Evolutionary conservation across 2,329 filamentous ascomycete species (phyloP), one percentile per base, ranked within the genome.

Genomic region (Aureobasidium melanogenum): DNA sequence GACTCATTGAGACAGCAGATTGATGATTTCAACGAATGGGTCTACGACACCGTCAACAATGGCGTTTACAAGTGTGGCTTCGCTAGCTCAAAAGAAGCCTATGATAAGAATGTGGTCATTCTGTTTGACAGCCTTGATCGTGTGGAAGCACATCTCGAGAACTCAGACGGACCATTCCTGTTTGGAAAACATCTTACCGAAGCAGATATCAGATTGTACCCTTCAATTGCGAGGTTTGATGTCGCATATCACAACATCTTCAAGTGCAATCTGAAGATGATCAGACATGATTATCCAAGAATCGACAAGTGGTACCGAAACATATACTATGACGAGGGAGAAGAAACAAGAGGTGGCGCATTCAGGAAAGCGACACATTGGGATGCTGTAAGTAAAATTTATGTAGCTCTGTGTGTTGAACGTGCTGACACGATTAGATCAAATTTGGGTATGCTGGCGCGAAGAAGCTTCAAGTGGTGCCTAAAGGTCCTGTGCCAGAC

Each of bases 241-340:
- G 76, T 81, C 32, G 88, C 90, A 68, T 95, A 95, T 70, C 88
- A 95, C 58, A 90, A 94, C 76, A 88, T 92, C 75, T 93, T 93
- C 80, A 88, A 88, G 75, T 87, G 84, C 66, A 88, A 87, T 63
- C 67, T 86, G 19, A 83, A 80, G 67, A 84, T 82, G 67, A 84
- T 88, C 62, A 75, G 84, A 3, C 77, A 85, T 65, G 83, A 86
- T 66, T 87, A 84, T 64, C 78, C 77, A 39, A 67, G 69, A 1
- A 69, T 81, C 30, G 73, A 79, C 63, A 70, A 71, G 32, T 80
- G 79, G 79, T 68, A 79, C 64, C 69, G 76, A 61, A 72, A 71
- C 26, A 64, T 80, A 28, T 80, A 80, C 63, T 80, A 76, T 71
- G 76, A 80, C 65, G 73, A 75, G 38, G 73, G 71, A 1, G 72